Base-by-base conservation (phyloP, 2,329 filamentous ascomycete species). In the Clonostachys solani region DNA sequence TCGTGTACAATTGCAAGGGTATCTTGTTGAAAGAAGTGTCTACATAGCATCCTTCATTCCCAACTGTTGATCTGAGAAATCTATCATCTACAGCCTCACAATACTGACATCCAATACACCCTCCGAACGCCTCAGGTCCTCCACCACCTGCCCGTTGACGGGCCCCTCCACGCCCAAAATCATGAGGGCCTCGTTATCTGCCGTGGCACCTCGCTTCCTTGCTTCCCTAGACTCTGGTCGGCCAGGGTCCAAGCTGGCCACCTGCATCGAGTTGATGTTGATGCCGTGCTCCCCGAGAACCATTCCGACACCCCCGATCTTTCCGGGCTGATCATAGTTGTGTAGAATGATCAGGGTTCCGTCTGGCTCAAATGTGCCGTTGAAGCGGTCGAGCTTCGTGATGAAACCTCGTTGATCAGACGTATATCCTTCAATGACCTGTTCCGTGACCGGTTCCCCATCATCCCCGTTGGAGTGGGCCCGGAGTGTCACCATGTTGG, bases 181-280 rank as follows among this genome's bases (percentile, higher is more conserved):
- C 88, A 92, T 92, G 54, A 92, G 66, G 10, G 89, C 88, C 66
- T 92, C 89, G 40, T 83, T 81, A 43, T 64, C 69, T 29, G 63
- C 67, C 29, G 60, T 55, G 45, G 55, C 53, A 50, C 58, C 50
- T n/a, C 47, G 49, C 35, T 43, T 47, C 42, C 53, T 47, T 44
- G 45, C 34, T 45, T 49, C 51, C 23, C 9, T 29, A 10, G 23
- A 29, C 23, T 29, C 23, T 10, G 23, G 9, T 9, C 23, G 23
- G 23, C 23, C 9, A 45, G 50, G 47, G 49, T 63, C 73, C 51
- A 87, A 61, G 15, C 73, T 71, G 4, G 77, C 78, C 3, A 92
- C 88, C 59, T 81, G 84, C 89, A 92, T 94, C 60, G 85, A 91
- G 42, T 78, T 79, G 62, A 92, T 89, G 58, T 94, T 94, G 45